Conservation (phyloP, 169 alveolate genomes). For the Plasmodium berghei region DNA sequence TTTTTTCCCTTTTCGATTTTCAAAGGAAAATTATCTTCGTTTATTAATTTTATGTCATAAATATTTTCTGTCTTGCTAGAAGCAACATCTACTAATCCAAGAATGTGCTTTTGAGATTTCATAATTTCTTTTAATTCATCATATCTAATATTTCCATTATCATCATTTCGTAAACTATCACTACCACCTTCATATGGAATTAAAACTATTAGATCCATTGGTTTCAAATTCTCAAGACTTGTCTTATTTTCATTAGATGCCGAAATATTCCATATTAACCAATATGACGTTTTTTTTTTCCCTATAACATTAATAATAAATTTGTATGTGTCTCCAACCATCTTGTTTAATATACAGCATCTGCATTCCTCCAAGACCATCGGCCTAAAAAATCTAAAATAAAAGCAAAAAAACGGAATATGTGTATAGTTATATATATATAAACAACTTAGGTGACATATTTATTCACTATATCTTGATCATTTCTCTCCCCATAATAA, state of each 20-base stretch:
- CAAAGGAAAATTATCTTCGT: conserved; percentile 49
- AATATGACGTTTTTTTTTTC: conserved; percentile 55
- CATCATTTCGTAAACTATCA: not conserved
- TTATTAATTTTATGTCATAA: conserved; percentile 57
- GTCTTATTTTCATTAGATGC: conserved; percentile 16
- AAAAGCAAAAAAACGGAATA: not conserved
- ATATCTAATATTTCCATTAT: conserved; percentile 43
- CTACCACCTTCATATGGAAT: conserved; percentile 51
- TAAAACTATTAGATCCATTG: conserved; percentile 65
- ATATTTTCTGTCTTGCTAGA: conserved; percentile 52
- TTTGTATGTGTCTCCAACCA: conserved; percentile 36
- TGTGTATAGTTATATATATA: not conserved
- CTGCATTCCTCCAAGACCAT: conserved; percentile 74
- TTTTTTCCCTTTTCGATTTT: conserved; percentile 15
- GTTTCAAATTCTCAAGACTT: conserved; percentile 34
- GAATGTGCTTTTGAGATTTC: conserved; percentile 46
- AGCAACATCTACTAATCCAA: conserved; percentile 64
- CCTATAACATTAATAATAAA: conserved; percentile 43
- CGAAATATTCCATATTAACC: conserved; percentile 56
- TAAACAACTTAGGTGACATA: not conserved
- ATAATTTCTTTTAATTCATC: conserved; percentile 46
- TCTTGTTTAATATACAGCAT: conserved; percentile 42
- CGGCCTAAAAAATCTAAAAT: conserved; percentile 55
- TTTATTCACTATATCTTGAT: not conserved
- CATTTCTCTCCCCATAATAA: not conserved